Evolutionary conservation across 2,329 filamentous ascomycete genomes (phyloP).

Genomic region (Neurospora sp.): DNA sequence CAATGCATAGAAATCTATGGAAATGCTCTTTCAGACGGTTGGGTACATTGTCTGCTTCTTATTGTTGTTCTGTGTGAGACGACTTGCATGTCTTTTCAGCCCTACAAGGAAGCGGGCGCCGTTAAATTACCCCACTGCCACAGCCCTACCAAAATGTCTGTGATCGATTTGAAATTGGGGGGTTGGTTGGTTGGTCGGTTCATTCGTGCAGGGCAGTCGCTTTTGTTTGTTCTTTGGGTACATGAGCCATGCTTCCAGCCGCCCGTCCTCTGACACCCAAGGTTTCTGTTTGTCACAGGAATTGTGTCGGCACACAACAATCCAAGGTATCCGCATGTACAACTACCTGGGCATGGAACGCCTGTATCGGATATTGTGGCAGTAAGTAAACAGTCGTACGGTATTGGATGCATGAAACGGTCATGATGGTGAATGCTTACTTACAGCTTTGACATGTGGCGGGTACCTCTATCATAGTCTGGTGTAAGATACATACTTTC

Average conservation of each 20-base stretch:
- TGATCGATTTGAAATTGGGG: not conserved
- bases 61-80: not conserved
- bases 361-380: not conserved
- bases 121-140: not conserved
- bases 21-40: not conserved
- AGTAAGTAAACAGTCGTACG: not conserved
- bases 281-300: not conserved
- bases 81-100: not conserved
- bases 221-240: not conserved
- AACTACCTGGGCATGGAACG: not conserved
- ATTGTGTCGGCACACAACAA: not conserved
- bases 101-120: not conserved
- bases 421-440: not conserved
- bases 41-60: not conserved
- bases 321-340: not conserved
- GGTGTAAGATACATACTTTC: not conserved
- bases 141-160: not conserved
- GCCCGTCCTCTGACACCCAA: not conserved
- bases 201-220: not conserved
- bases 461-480: not conserved
- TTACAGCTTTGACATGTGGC: not conserved
- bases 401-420: not conserved
- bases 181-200: not conserved
- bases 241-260: not conserved
- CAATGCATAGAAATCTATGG: not conserved